Base-by-base conservation (phyloP, 495 filamentous ascomycete species). In the Penicillium crystallinum region DNA sequence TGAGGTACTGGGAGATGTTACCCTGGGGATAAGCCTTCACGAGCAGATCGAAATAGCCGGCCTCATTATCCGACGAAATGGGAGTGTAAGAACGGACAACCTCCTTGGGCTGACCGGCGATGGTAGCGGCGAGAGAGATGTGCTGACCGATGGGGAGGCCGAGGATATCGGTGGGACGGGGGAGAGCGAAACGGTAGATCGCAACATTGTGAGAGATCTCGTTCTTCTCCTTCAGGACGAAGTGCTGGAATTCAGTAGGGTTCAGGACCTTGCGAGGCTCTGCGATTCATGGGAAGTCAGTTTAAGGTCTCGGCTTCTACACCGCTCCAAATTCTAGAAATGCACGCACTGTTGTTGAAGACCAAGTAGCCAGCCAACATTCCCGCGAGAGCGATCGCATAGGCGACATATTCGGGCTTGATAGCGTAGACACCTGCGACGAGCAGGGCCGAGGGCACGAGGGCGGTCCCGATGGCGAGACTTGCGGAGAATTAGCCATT, bases 111-210 rank as follows among this genome's bases (percentile, higher is more conserved):
- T 81, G 76, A 54, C 87, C 87, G 52, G 86, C 81, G 46, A 93
- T 84, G 44, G 71, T 82, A 31, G 92, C 91, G 58, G 86, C 86
- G 65, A 98, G 87, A 54, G 92, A 96, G 75, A 98, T 95, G 75
- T 98, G 93, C 69, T 98, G 93, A 59, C 93, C 93, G 73, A 97
- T 98, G 50, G 93, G 93, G 17, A 98, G 85, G 60, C 93, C 92
- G 55, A 98, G 88, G 68, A 96, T 90, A 61, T 88, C 80, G 54
- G 76, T 85, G 18, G 83, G 74, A 49, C 77, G 69, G 42, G 91
- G 91, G 31, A 98, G 86, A 36, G 76, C 71, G 71, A 97, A 97
- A 59, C 91, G 90, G 78, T 98, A 97, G 73, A 98, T 96, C 67
- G 91, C 89, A 49, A 96, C 92, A 79, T 97, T 97, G 80, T 96